Base-by-base conservation (phyloP, 2,329 filamentous ascomycete genomes). In the Huntiella bhutanensis region DNA sequence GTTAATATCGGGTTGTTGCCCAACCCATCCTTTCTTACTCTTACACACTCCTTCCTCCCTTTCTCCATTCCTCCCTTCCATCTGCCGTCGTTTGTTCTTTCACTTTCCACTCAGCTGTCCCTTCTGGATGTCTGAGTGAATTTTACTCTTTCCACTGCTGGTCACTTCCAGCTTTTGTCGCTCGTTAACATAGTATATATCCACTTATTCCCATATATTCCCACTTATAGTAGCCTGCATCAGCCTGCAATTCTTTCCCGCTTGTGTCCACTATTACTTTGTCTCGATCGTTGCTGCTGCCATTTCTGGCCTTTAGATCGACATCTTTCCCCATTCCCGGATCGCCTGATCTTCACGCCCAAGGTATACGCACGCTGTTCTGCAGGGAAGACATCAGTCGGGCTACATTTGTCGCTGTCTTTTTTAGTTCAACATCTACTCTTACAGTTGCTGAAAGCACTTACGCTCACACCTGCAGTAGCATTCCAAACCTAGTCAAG, bases 141-240 rank as follows among this genome's bases (percentile, higher is more conserved):
- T 28, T 28, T 28, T 28, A 10, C 22, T 28, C 22, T 28, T 28
- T 28, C 22, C 22, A 19, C 17, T 4, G 4, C 4, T 19, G 17
- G 17, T 19, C 17, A 19, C 4, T 19, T 28, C 22, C 22, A 28
- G 22, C 22, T 28, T 10, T 28, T 4, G 22, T 28, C 22, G 22
- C 7, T 28, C 22, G 22, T 28, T 28, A 28, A 28, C 22, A 7
- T 28, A 28, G 22, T 28, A 19, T 8, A 28, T 28, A 28, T 28
- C 22, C 22, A 28, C 22, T 41, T 32, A 40, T 37, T 33, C 32
- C 40, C 37, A 45, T 45, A 45, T 39, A 46, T 35, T 37, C 32
- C 37, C 7, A 37, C 16, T 40, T 15, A 28, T 28, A 28, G 6
- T 28, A 7, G 22, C 22, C 22, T 28, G 22, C 6, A 10, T 28